phyloP scores from a whole-genome alignment of 225 moss, liverwort and hornwort species.

The Polytrichum commune region DNA sequence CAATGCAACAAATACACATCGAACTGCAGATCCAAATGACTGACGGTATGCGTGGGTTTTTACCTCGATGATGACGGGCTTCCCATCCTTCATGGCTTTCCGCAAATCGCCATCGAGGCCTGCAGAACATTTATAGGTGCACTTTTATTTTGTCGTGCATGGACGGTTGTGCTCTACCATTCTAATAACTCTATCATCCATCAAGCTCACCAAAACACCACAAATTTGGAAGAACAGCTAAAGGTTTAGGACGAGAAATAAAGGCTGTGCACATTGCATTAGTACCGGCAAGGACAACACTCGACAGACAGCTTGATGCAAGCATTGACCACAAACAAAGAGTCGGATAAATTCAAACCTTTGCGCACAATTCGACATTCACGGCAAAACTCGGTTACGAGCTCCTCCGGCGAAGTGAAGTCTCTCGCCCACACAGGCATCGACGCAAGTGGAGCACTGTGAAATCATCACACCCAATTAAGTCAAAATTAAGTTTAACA shows the following conservation, averaged over 20 bases:
- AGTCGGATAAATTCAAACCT: constrained; percentile 35
- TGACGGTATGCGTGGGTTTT: not conserved
- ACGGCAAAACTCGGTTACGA: constrained; percentile 83
- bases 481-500: too few species aligned
- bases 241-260: too few species aligned
- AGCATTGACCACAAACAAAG: not conserved
- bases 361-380: constrained; percentile 91
- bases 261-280: too few species aligned
- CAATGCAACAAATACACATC: too few species aligned
- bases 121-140: constrained; percentile 12
- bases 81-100: constrained; percentile 97
- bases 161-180: too few species aligned
- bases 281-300: too few species aligned
- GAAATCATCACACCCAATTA: too few species aligned
- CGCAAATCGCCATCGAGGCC: constrained; percentile 89
- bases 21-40: too few species aligned
- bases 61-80: constrained; percentile 97
- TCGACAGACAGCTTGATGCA: not conserved
- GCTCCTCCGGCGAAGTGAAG: constrained; percentile 73
- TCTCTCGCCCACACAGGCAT: constrained; percentile 84
- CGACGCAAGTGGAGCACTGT: constrained; percentile 75
- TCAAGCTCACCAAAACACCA: not conserved
- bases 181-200: not conserved
- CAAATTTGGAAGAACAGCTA: not conserved
- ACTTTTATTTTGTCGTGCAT: too few species aligned